Base-by-base conservation (phyloP, 176 grass and related monocot genomes). In the Poa pratensis region DNA sequence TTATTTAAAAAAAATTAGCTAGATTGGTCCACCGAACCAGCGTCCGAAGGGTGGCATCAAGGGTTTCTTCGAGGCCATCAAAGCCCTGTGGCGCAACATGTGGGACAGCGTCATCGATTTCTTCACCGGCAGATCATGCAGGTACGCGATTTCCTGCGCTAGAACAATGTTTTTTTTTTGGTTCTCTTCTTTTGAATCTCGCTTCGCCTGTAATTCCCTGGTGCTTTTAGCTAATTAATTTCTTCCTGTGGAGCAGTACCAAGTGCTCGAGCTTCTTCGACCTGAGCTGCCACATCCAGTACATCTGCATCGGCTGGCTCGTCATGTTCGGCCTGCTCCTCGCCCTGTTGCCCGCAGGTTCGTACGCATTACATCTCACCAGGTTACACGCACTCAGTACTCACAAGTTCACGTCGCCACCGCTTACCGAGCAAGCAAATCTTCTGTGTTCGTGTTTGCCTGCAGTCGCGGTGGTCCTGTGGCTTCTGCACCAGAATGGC, bases 401-500 rank as follows among this genome's bases (percentile, higher is more conserved):
- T 42, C 39, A 42, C 71, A 74, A 45, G 58, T 53, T 52, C 43
- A 79, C 32, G 49, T 45, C 39, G 49, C n/a, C 48, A 30, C 4
- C 49, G 30, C 45, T 82, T 24, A 24, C 1, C 15, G 6, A 42
- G 78, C 60, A 59, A 35, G 52, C 59, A 66, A 69, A 2, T 9
- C 48, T 6, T 14, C 18, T 3, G 46, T 58, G 52, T 65, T 73
- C 17, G 11, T 85, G 7, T 78, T 73, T 50, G 15, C 16, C 12
- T 54, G 52, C 70, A 97, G 92, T 75, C 40, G 55, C 54, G 57
- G 64, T 89, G 34, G 65, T 93, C 42, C 42, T 93, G 73, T 93
- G 92, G 90, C 52, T 97, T 69, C 65, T 97, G 32, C 92, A 94
- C 83, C 88, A 88, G 69, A 91, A 93, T 73, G 95, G 95, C 13